Evolutionary conservation across 2,329 filamentous ascomycete species (phyloP).

Genomic region (Dryadomyces sulphureus): DNA sequence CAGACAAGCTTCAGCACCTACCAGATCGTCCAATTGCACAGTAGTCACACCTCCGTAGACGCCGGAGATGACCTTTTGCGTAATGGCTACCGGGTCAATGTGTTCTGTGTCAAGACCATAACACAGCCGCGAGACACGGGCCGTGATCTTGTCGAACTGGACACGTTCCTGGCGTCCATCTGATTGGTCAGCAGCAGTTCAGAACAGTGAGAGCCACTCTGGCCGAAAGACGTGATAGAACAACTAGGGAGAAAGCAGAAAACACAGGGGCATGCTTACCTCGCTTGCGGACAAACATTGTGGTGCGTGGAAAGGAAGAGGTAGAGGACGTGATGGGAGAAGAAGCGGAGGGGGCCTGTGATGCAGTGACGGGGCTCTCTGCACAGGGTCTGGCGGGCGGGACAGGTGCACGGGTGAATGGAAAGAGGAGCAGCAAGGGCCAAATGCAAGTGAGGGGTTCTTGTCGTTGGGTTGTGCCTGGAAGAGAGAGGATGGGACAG

Average conservation of each 20-base stretch:
- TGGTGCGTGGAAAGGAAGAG: constrained; percentile 11
- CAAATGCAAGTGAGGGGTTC: neutral
- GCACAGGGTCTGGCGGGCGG: neutral
- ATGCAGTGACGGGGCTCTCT: neutral
- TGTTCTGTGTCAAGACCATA: constrained; percentile 91
- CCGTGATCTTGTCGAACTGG: constrained; percentile 99
- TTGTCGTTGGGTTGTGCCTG: constrained; percentile 3
- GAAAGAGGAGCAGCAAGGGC: neutral
- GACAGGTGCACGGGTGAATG: neutral
- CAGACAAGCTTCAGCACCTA: constrained; percentile 32
- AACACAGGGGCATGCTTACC: constrained; percentile 26
- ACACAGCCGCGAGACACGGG: constrained; percentile 91
- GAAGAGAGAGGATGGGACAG: neutral
- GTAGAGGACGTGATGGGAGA: constrained; percentile 8
- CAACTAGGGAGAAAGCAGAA: neutral
- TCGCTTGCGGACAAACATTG: constrained; percentile 50
- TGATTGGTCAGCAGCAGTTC: constrained; percentile 25
- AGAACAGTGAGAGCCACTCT: neutral
- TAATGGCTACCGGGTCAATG: constrained; percentile 95
- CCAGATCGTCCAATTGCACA: constrained; percentile 88
- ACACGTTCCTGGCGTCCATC: constrained; percentile 99
- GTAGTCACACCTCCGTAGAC: constrained; percentile 98
- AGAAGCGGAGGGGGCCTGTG: neutral
- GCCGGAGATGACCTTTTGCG: constrained; percentile 97
- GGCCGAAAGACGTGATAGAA: neutral